Base-by-base conservation (phyloP, 169 alveolate species). In the Theileria annulata region DNA sequence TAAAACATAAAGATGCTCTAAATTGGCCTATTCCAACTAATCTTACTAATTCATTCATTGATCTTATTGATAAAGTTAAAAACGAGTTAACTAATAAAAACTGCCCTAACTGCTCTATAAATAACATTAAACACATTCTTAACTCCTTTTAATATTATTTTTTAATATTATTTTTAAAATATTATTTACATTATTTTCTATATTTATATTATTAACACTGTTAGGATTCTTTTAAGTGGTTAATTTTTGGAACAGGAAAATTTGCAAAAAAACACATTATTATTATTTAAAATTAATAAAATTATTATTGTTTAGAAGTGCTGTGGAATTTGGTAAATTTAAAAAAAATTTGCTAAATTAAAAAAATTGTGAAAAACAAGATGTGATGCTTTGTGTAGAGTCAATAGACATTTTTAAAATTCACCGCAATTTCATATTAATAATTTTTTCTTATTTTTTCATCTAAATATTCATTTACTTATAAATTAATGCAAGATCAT, bases 1-100 rank as follows among this genome's bases (percentile, higher is more conserved):
- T 67, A 63, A 78, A 82, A 37, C 79, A 77, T 35, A 75, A 70
- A 51, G n/a, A 67, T 12, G 58, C 17, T 51, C 81, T 82, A 9
- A 71, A 82, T 12, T 28, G 79, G 48, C 62, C 71, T 23, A 82
- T 82, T 19, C 89, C 89, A 31, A 30, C 28, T 0, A 64, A 76
- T 60, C 64, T 71, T 8, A 49, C 66, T 2, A 58, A 68, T 9
- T 68, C 76, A 12, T 31, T 68, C 42, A 6, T 68, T 5, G 13
- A 25, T 3, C 21, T 49, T 4, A 58, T 68, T 13, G 21, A 68
- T 23, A 68, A 23, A 17, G 49, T 68, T 8, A 68, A 42, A 35
- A 58, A 9, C 0, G 42, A 27, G 8, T 8, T 68, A 58, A 23
- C 19, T 37, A 25, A 9, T 0, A 23, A 68, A 2, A n/a, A 42